These are phyloP conservation scores for Sarcomyxa edulis DNA, from an alignment of 768 basidiomycete species.

Conservation along the genomic window DNA sequence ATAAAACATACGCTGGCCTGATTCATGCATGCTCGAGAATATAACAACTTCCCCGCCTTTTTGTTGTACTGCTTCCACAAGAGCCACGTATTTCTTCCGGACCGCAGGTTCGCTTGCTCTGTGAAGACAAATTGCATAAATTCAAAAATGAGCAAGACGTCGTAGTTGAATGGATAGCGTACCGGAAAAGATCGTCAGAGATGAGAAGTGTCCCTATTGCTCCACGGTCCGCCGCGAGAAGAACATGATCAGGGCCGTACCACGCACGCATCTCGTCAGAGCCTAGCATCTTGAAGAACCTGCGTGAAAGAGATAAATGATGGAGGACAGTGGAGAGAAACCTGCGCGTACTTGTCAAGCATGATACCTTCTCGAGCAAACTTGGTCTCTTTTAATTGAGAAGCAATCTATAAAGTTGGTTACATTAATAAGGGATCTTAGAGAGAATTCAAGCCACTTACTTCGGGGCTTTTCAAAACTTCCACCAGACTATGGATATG, in stretches of 20 bases:
- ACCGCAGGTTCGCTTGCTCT: slow-evolving; percentile 77
- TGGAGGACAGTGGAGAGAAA: background rate
- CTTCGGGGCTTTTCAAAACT: slow-evolving; percentile 92
- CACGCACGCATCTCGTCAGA: slow-evolving; percentile 94
- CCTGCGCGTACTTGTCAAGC: slow-evolving; percentile 65
- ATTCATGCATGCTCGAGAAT: slow-evolving; percentile 99
- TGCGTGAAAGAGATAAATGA: slow-evolving; percentile 22
- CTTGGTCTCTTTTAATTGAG: slow-evolving; percentile 89
- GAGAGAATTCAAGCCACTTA: slow-evolving; percentile 26
- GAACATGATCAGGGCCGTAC: slow-evolving; percentile 97
- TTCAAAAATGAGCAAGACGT: slow-evolving; percentile 3
- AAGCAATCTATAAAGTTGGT: slow-evolving; percentile 44
- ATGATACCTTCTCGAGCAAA: slow-evolving; percentile 92
- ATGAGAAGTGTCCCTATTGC: slow-evolving; percentile 94
- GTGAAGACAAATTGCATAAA: slow-evolving; percentile 3
- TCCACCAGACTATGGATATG: slow-evolving; percentile 97
- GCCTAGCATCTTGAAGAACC: slow-evolving; percentile 98
- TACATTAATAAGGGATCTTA: background rate
- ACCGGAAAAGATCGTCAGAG: slow-evolving; percentile 93
- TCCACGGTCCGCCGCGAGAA: slow-evolving; percentile 85
- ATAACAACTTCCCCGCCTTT: slow-evolving; percentile 93
- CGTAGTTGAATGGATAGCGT: too few species aligned
- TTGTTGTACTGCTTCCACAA: slow-evolving; percentile 85
- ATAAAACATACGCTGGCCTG: slow-evolving; percentile 82
- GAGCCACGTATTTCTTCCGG: slow-evolving; percentile 77